These are phyloP conservation scores for Areca catechu DNA, from an alignment of 176 grass and related monocot species.

Conservation along the genomic window DNA sequence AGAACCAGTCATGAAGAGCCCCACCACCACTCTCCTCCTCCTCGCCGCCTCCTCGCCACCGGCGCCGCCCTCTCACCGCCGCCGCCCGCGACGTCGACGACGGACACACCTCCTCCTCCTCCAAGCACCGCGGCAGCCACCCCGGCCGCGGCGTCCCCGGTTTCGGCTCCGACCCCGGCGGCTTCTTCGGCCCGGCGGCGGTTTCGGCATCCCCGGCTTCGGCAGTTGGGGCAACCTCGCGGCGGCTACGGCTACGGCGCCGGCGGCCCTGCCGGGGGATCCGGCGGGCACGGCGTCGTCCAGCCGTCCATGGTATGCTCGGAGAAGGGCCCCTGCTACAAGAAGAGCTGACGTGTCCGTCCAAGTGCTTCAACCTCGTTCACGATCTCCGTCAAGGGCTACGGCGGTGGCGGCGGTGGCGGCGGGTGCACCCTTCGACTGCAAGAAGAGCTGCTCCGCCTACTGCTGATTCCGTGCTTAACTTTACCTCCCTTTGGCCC, in stretches of 20 bases:
- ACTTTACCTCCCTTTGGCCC: no score
- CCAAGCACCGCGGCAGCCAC: neutral
- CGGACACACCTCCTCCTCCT: no score
- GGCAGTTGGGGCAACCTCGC: constrained; percentile 43
- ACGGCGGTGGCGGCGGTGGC: constrained; percentile 42
- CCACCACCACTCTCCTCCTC: constrained; percentile 17
- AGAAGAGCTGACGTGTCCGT: constrained; percentile 45
- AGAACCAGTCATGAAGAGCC: constrained; percentile 17
- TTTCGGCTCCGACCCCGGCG: constrained; percentile 27
- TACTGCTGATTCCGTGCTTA: constrained; percentile 18
- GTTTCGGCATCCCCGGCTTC: neutral
- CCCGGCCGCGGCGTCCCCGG: constrained; percentile 26
- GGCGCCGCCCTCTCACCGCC: constrained; percentile 15
- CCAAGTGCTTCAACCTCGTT: constrained; percentile 41
- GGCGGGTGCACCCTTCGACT: constrained; percentile 61
- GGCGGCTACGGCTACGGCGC: constrained; percentile 23
- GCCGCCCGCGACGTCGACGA: constrained; percentile 20
- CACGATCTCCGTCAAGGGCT: constrained; percentile 26
- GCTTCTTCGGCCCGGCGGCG: constrained; percentile 26
- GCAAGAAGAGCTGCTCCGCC: constrained; percentile 36
- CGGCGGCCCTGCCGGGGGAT: constrained; percentile 28
- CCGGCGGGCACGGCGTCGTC: constrained; percentile 18
- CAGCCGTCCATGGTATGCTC: constrained; percentile 43
- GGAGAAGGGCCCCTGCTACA: constrained; percentile 35
- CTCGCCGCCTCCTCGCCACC: constrained; percentile 6